Evolutionary conservation across 495 filamentous ascomycete genomes (phyloP), one percentile per base, ranked within the genome.

Genomic region (Daldinia childiae): DNA sequence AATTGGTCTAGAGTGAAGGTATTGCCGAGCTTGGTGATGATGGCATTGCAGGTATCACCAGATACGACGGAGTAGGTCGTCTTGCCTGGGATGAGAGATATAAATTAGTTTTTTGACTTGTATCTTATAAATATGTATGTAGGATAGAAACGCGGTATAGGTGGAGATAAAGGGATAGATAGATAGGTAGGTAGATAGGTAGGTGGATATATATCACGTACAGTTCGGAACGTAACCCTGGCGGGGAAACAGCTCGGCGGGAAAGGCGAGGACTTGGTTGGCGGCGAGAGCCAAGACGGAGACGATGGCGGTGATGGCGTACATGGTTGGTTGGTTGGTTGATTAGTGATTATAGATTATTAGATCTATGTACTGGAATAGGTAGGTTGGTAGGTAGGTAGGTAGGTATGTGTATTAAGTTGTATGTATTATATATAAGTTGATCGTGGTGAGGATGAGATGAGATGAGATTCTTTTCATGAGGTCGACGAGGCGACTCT

Each of bases 161-260:
- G n/a, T n/a, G n/a, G n/a, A n/a, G n/a, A n/a, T n/a, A n/a, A n/a
- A n/a, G n/a, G n/a, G n/a, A n/a, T n/a, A n/a, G n/a, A n/a, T n/a
- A n/a, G n/a, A n/a, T n/a, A n/a, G n/a, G n/a, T n/a, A n/a, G n/a
- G n/a, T n/a, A n/a, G n/a, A n/a, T n/a, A n/a, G n/a, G n/a, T n/a
- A n/a, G n/a, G n/a, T n/a, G n/a, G n/a, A n/a, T n/a, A n/a, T n/a
- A n/a, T n/a, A 29, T 59, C 17, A 29, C 74, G 26, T 66, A 74
- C 74, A 76, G 39, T 67, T 52, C 0, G 15, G 1, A 19, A 4
- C 36, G 52, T 74, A 76, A 29, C 74, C 74, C 64, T 76, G 74
- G 38, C 74, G 68, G 12, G 54, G 57, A 9, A 29, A 19, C 4
- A 38, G 36, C 3, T 48, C 15, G 7, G 64, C 36, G 4, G 74